Base-by-base conservation (phyloP, 495 filamentous ascomycete species). In the Elaphomyces granulatus region DNA sequence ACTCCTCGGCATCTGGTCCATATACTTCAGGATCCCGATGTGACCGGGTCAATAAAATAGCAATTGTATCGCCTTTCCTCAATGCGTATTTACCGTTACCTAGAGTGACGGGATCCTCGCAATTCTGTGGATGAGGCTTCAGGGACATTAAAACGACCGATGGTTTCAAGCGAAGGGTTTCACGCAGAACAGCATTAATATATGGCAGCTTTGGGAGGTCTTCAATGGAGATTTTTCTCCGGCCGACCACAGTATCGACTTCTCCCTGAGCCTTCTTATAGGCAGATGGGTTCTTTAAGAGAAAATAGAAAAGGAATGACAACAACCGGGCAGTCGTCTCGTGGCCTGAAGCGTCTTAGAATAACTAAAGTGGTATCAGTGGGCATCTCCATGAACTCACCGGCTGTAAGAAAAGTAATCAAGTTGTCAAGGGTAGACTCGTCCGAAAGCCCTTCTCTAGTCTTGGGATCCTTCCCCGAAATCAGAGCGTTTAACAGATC, bases 401-500 rank as follows among this genome's bases (percentile, higher is more conserved):
- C n/a, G 17, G 75, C 78, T 51, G 80, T 74, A 45, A 84, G 52
- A 46, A 84, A 83, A 0, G 80, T 84, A 35, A 80, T 75, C 59
- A 83, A 70, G 46, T 85, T 82, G 49, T 80, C 64, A 16, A 77
- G 63, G 48, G 83, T 78, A 35, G 64, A 73, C 3, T 67, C 53
- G 36, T 80, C 73, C 1, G 55, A 65, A 51, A 86, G 62, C 12
- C 68, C 69, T 38, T 73, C 53, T 0, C 81, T 81, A 1, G 80
- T 84, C 58, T 75, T 71, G 7, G 71, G 64, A 55, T 81, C 82
- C 0, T 64, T 68, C 14, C 78, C 77, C 8, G 73, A 59, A 32
- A 88, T 56, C 72, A 88, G 76, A 4, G 75, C 75, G 48, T 74
- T 73, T 3, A 87, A 60, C 15, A 87, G 61, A 58, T 87, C 82